Evolutionary conservation across 73 alveolate genomes (phyloP), one percentile per base, ranked within the genome.

Genomic region (Urostyla sp.): DNA sequence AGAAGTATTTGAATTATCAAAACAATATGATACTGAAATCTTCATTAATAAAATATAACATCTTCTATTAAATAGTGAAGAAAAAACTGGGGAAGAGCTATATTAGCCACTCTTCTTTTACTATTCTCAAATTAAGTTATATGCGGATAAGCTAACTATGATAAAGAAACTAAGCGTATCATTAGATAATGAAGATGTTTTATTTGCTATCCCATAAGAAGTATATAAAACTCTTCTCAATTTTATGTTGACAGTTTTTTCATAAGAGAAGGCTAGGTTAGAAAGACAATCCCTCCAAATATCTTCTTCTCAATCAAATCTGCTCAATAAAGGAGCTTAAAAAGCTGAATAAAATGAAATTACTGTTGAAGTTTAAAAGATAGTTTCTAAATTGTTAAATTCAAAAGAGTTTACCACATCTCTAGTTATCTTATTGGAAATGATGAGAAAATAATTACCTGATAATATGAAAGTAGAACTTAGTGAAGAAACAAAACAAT

Each of bases 391-490:
- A 18, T 48, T 84, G 24, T 75, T 84, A 28, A 84, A 84, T 72
- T 84, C 92, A 11, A 84, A 75, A 48, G 92, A 84, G 28, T 84
- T 73, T 53, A 84, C 92, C 0, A 58, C 80, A 28, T 73, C 84
- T 28, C 44, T 84, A 18, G 73, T 57, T 0, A 45, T 67, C 36
- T 44, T 84, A 10, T 36, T 84, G 34, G 20, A 74, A 49, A 57
- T 84, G 11, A 69, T 84, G 3, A 56, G 87, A 58, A 48, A 27
- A n/a, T 67, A 66, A 8, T 23, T 84, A 61, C 92, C 92, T 10
- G 44, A 45, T 0, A 40, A 74, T 44, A 37, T 84, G 20, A 13
- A 36, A 1, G 23, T 20, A 0, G 81, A 84, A 23, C 59, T 84
- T 6, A 27, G 80, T 23, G 84, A 58, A 28, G 87, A 58, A 72